Percentiles rank a stretch among this genome's conserved stretches.
Evolutionary conservation across 305 asterid species (phyloP).

Genomic region (Rubia tinctorum): DNA sequence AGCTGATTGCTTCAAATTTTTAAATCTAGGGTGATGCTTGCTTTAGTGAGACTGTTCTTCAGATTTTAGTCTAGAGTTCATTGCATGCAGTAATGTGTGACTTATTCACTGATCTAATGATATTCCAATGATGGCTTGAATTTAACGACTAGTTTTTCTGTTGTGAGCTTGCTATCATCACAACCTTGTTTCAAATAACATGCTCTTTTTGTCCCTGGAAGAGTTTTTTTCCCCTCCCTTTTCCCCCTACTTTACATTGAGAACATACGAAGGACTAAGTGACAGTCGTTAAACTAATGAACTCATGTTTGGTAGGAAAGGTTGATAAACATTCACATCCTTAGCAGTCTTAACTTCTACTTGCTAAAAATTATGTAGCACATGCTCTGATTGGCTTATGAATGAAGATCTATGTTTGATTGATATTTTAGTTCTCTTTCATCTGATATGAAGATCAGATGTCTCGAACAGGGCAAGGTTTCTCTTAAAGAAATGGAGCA

Average conservation of each 20-base stretch:
- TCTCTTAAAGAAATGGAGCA: too few species aligned
- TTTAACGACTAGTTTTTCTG: neutral
- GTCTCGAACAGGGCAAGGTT: slow-evolving; percentile 87
- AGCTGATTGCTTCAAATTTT: too few species aligned
- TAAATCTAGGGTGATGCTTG: too few species aligned
- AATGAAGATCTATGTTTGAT: slow-evolving; percentile 5
- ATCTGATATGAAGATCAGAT: slow-evolving; percentile 89
- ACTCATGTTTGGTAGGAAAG: neutral
- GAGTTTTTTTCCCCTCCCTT: too few species aligned
- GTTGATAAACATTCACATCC: neutral
- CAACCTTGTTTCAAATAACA: neutral
- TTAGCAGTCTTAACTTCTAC: neutral
- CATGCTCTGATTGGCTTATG: neutral
- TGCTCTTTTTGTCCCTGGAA: neutral
- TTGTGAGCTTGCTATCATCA: neutral
- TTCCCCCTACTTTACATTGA: too few species aligned
- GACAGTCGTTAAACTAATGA: neutral
- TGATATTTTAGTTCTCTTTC: slow-evolving; percentile 49
- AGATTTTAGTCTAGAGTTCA: neutral
- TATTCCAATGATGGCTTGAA: too few species aligned
- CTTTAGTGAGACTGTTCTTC: slow-evolving; percentile 6
- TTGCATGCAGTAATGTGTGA: neutral
- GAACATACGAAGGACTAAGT: neutral
- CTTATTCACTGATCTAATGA: neutral
- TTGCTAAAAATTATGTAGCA: neutral